Base-by-base conservation (phyloP, 345 rosid species). In the Combretum micranthum region DNA sequence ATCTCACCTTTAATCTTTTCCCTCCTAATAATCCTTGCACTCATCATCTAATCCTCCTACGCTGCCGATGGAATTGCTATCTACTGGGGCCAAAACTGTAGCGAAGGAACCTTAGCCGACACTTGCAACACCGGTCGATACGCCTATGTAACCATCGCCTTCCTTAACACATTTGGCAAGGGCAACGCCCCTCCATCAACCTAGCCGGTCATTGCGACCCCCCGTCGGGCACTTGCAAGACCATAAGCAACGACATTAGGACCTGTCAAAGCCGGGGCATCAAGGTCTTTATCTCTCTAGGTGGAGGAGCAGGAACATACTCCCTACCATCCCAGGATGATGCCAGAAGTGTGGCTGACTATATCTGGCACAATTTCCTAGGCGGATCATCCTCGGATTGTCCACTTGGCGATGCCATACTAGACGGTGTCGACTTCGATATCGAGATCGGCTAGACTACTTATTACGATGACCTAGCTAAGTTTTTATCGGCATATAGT, bases 171-270 rank as follows among this genome's bases (percentile, higher is more conserved):
- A 56, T 77, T 79, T 9, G 87, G 87, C 55, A 64, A 47, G 2
- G 84, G 84, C 16, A 75, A 52, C 23, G 56, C 63, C 64, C 83
- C 87, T 6, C 58, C 25, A 50, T 79, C 47, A 75, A 77, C 71
- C 79, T 82, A 7, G 83, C 83, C 37, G 87, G 87, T 4, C 84
- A 79, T 65, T 79, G 87, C 51, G 72, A 75, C 66, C 84, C 84
- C 2, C 61, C 71, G 14, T 20, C 66, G 22, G 55, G 61, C 11
- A 64, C 73, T 42, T 82, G 84, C 59, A 66, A 59, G 46, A 20
- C 10, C 17, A 43, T 72, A 4, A 64, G 77, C 64, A 14, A 60
- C 14, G 73, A 52, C 55, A 69, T 82, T 53, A 68, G 47, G 16
- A 56, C 50, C 49, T 82, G 87, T 57, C 79, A 79, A n/a, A 45